Conservation (phyloP, 2,329 filamentous ascomycete genomes). For the Neoascochyta sp. region DNA sequence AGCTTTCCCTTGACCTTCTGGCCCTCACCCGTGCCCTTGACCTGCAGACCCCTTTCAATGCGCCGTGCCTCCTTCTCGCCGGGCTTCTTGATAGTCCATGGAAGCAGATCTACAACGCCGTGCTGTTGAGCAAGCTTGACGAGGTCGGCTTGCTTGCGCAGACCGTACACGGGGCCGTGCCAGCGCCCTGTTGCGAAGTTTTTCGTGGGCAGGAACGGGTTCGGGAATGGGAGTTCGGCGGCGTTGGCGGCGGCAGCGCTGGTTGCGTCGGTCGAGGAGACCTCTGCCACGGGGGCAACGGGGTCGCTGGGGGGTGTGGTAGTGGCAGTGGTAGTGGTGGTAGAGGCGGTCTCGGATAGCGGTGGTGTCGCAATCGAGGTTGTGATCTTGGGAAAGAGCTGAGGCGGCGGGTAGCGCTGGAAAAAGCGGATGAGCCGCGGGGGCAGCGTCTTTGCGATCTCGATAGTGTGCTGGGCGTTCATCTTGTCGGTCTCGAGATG, state of each 20-base stretch:
- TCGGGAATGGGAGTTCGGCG: conserved; percentile 53
- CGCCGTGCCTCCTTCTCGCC: conserved; percentile 66
- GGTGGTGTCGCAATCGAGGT: conserved; percentile 11
- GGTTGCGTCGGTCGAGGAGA: conserved; percentile 27
- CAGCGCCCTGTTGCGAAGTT: conserved; percentile 76
- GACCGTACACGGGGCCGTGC: conserved; percentile 77
- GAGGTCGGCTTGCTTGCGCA: conserved; percentile 84
- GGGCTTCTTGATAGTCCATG: conserved; percentile 71
- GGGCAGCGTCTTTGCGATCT: conserved; percentile 69
- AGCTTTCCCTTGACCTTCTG: conserved; percentile 93
- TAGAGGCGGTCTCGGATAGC: conserved; percentile 7
- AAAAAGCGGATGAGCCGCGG: conserved; percentile 80
- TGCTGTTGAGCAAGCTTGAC: conserved; percentile 78
- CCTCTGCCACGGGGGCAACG: conserved; percentile 39
- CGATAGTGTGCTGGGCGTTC: conserved; percentile 38
- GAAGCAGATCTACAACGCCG: conserved; percentile 77
- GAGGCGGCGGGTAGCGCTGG: conserved; percentile 75
- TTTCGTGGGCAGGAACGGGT: conserved; percentile 79
- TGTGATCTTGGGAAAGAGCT: conserved; percentile 40
- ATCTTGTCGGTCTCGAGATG: too few relatives aligned
- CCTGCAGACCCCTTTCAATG: conserved; percentile 73
- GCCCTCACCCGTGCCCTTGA: conserved; percentile 90
- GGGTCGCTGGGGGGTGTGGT: conserved; percentile 32
- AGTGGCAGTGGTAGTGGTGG: conserved; percentile 23
- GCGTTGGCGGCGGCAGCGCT: conserved; percentile 10